Base-by-base conservation (phyloP, 2,329 filamentous ascomycete species). In the Amauroascus verrucosus region DNA sequence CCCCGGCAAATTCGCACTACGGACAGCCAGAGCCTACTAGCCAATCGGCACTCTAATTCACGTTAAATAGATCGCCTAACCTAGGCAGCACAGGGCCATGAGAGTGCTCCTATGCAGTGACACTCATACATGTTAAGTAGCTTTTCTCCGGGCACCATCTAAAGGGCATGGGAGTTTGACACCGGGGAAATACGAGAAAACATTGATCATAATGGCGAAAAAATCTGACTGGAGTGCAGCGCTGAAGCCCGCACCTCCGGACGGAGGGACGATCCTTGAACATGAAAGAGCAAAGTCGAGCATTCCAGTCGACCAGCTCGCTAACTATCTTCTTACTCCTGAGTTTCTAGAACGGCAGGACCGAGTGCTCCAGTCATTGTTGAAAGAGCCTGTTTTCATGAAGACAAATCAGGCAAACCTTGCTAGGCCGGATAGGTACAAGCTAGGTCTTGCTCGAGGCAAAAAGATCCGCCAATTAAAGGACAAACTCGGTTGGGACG, bases 371-470 rank as follows among this genome's bases (percentile, higher is more conserved):
- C 62, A 64, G 3, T 65, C 77, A 3, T 55, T 78, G 41, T 66
- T 71, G 50, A 66, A 66, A 18, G 74, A 78, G 43, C 71, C 70
- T n/a, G 63, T 78, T 7, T 74, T 78, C 62, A 67, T 65, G 35
- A 79, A 79, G 59, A 65, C 67, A 35, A 73, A 74, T 56, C 75
- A 77, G 57, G 64, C 72, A 56, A 77, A 79, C 54, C 62, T 78
- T 16, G 75, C 74, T 20, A 67, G 75, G 18, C 75, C 75, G 3
- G 75, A 77, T 51, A 65, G 75, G 16, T 79, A 77, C 60, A 73
- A 77, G 49, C 68, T 78, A 2, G 76, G 74, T 3, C 68, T 79
- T 16, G 76, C 75, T 9, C 65, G 76, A 54, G 75, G 74, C 51
- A 79, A 79, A 62, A 69, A 71, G 38, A 67, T 78, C 3, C 68